phyloP scores from a whole-genome alignment of 139 green algal species.

The Chlamydomonas applanata region DNA sequence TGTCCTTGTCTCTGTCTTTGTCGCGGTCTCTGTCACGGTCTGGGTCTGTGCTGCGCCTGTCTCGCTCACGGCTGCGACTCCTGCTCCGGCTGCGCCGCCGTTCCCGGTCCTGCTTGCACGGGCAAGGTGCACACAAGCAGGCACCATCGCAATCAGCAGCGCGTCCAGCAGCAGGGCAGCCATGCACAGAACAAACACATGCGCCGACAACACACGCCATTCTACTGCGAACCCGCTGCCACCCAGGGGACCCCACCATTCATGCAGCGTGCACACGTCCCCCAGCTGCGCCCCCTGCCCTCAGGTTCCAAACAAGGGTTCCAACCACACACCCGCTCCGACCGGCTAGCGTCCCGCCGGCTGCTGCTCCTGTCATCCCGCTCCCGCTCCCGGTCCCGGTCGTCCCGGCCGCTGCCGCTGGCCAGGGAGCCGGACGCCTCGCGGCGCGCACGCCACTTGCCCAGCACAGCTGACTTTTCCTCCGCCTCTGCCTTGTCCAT shows the following conservation, averaged over 20 bases:
- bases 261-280: too few species aligned
- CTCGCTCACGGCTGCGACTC: too few species aligned
- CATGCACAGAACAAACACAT: not conserved
- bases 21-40: conserved; percentile 3
- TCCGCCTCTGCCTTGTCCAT: conserved; percentile 27
- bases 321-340: too few species aligned
- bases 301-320: too few species aligned
- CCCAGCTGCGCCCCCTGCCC: too few species aligned
- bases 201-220: too few species aligned
- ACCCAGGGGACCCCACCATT: too few species aligned
- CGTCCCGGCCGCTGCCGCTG: not conserved
- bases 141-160: not conserved
- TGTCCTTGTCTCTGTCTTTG: conserved; percentile 10
- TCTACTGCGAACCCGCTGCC: too few species aligned
- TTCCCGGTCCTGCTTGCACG: not conserved
- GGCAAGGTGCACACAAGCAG: not conserved
- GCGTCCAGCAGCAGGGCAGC: not conserved
- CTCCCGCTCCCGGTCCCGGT: not conserved
- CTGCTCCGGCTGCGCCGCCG: not conserved
- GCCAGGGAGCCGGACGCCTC: not conserved
- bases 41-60: too few species aligned
- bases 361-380: conserved; percentile 15
- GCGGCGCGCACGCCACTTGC: conserved; percentile 4
- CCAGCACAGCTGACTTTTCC: conserved; percentile 15
- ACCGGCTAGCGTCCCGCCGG: not conserved